Base-by-base conservation (phyloP, 257 asterid genomes). In the Verbascum thapsus region DNA sequence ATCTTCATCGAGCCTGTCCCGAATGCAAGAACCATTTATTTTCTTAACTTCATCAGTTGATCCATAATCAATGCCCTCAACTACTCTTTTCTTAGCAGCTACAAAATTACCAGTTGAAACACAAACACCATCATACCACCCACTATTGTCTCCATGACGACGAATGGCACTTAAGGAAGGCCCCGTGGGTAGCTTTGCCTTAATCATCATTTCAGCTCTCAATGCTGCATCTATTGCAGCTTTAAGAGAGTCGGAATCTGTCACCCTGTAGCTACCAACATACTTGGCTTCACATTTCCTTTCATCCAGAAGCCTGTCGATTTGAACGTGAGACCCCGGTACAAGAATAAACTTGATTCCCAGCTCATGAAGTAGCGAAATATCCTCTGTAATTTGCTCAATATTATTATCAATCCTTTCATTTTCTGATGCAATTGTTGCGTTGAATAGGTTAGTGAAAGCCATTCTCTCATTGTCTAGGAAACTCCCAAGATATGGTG, bases 31-130 rank as follows among this genome's bases (percentile, higher is more conserved):
- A 72, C 84, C 96, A 34, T 94, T 95, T 50, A 94, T 79, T 82
- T 90, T 94, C 91, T 94, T 87, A n/a, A 94, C 97, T 87, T 90
- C 96, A 50, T 97, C 99, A 10, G 99, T 94, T 32, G 89, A 85
- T 26, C 47, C 91, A 76, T 80, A 94, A 80, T 94, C 99, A 67
- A 81, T 78, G 66, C 99, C 99, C 68, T 84, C 92, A 13, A 87
- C 90, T 19, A 94, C 97, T 69, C 99, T 90, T 81, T 95, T 85
- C 97, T 90, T 94, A 12, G 97, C 96, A 48, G 86, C 90, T 32
- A 90, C 73, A 76, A 85, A 94, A 77, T 94, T 94, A 63, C 99
- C 97, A 55, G 97, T 76, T 43, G 86, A 82, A 64, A 94, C 97
- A 67, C 88, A 63, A 60, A 90, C 95, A 71, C 96, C 85, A 69